Percentiles rank a stretch among this genome's conserved stretches.
phyloP scores from a whole-genome alignment of 805 yeast genomes.

The Pichia californica region DNA sequence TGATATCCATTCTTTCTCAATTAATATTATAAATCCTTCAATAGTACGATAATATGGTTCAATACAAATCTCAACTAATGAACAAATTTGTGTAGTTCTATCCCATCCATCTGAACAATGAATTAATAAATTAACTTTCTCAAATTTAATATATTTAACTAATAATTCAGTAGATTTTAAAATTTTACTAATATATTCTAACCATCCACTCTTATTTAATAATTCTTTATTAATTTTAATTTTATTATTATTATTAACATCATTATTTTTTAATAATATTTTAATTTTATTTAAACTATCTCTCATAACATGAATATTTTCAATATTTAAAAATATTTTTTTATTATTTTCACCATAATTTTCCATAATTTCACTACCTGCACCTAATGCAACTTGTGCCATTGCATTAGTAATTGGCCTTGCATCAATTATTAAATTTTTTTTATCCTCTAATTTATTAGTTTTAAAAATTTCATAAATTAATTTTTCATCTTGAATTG shows the following conservation, averaged over 20 bases:
- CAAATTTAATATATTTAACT: conserved; percentile 73
- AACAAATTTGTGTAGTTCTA: conserved; percentile 83
- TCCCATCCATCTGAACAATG: conserved; percentile 99
- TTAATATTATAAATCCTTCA: conserved; percentile 76
- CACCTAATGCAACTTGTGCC: conserved; percentile 95
- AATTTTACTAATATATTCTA: conserved; percentile 60
- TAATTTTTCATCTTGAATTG: conserved; percentile 85
- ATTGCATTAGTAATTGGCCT: conserved; percentile 91
- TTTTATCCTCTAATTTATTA: conserved; percentile 32
- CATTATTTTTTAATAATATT: conserved; percentile 61
- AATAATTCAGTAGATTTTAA: conserved; percentile 72
- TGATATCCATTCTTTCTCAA: conserved; percentile 94
- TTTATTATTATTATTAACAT: conserved; percentile 37
- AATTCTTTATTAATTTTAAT: conserved; percentile 43
- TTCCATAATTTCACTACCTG: conserved; percentile 94
- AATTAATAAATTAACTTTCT: conserved; percentile 73
- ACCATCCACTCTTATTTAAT: conserved; percentile 70
- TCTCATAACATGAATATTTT: conserved; percentile 92
- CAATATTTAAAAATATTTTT: conserved; percentile 81
- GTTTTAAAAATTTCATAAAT: conserved; percentile 66
- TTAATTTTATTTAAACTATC: conserved; percentile 66
- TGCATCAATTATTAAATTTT: conserved; percentile 77
- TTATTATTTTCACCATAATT: conserved; percentile 51
- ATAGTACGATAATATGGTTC: conserved; percentile 88
- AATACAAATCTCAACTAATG: conserved; percentile 76